Conservation (phyloP, 345 rosid species). For the Acer saccharum region DNA sequence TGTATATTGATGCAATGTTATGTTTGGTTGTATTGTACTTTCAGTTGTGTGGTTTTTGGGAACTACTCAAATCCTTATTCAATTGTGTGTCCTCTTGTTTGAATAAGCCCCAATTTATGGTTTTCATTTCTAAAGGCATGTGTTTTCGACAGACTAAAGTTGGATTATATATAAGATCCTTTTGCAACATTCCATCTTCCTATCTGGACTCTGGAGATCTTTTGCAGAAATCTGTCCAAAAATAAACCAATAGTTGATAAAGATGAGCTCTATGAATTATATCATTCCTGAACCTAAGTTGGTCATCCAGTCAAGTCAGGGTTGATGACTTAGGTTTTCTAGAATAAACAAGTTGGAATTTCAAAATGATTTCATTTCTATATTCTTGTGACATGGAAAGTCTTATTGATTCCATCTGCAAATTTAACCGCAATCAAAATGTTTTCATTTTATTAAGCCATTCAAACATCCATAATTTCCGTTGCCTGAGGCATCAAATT, state of each 20-base stretch:
- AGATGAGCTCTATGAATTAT: neutral
- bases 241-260: neutral
- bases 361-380: neutral
- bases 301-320: neutral
- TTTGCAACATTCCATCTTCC: neutral
- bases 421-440: neutral
- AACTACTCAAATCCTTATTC: neutral
- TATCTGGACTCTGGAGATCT: neutral
- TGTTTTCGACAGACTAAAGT: neutral
- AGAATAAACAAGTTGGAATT: neutral
- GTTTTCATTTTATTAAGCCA: neutral
- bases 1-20: constrained; percentile 11
- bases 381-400: neutral
- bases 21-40: neutral
- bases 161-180: neutral
- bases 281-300: constrained; percentile 6
- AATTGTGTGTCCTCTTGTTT: neutral
- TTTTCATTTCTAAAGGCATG: neutral
- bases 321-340: neutral
- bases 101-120: neutral
- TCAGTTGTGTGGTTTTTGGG: constrained; percentile 5
- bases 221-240: neutral
- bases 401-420: constrained; percentile 2
- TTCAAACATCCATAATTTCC: neutral
- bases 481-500: neutral